Percentiles rank a stretch among this genome's conserved stretches.
Conservation (phyloP, 345 rosid species). For the Ailanthus altissimus region DNA sequence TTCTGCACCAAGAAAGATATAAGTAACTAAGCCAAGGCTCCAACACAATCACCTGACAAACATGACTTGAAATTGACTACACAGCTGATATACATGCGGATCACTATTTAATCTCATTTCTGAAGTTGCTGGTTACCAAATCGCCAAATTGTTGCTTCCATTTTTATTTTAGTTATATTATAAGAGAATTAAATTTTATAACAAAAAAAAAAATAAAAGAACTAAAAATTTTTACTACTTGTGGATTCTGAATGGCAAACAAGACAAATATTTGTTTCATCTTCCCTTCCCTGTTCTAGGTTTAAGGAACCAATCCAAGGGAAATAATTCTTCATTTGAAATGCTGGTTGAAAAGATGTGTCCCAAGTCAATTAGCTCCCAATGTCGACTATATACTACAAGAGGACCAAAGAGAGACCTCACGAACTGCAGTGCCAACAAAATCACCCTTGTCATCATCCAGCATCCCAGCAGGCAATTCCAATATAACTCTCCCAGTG, state of each 20-base stretch:
- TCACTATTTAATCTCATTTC: slow-evolving; percentile 1
- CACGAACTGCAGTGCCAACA: slow-evolving; percentile 90
- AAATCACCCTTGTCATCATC: slow-evolving; percentile 85
- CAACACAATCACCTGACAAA: background rate
- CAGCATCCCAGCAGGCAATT: slow-evolving; percentile 97
- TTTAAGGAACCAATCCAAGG: background rate
- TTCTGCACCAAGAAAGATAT: background rate
- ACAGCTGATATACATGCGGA: background rate
- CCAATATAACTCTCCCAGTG: slow-evolving; percentile 71
- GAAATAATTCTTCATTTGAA: background rate
- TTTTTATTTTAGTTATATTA: no score
- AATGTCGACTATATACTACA: background rate
- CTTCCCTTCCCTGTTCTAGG: background rate
- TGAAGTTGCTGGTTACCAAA: background rate
- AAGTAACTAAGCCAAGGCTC: background rate
- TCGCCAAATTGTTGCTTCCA: background rate
- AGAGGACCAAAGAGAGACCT: slow-evolving; percentile 57
- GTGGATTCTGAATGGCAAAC: background rate
- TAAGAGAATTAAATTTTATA: background rate
- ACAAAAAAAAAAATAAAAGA: background rate
- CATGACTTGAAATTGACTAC: background rate
- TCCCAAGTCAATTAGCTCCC: background rate
- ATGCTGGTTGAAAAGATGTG: background rate
- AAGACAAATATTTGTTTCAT: background rate
- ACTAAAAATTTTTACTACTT: background rate